Conservation (phyloP, 2,329 filamentous ascomycete genomes). For the Aureobasidium mangrovei region DNA sequence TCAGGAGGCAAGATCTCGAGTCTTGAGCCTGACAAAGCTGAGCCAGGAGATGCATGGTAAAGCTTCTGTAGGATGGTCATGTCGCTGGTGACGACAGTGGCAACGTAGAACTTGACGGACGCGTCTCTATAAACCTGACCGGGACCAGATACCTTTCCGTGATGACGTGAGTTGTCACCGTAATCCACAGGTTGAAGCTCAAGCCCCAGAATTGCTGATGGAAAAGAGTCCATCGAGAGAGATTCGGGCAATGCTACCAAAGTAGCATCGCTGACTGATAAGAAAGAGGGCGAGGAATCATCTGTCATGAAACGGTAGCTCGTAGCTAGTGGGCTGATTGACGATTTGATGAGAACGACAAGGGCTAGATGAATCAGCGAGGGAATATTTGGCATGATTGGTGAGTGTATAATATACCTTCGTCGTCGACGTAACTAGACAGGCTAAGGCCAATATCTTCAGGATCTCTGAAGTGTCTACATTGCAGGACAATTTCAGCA, state of each 20-base stretch:
- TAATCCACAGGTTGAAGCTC: constrained; percentile 9
- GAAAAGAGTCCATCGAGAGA: neutral
- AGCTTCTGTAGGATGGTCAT: constrained; percentile 14
- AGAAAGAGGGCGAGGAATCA: constrained; percentile 14
- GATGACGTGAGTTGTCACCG: constrained; percentile 7
- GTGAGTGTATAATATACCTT: constrained; percentile 24
- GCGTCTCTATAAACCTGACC: constrained; percentile 6
- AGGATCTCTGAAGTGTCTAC: constrained; percentile 46
- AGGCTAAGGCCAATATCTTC: constrained; percentile 45
- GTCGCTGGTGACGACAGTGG: constrained; percentile 14
- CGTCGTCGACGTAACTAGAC: constrained; percentile 21
- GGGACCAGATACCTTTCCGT: constrained; percentile 1
- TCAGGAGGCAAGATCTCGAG: constrained; percentile 13
- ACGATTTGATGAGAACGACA: constrained; percentile 27
- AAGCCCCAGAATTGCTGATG: neutral
- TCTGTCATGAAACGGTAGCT: constrained; percentile 22
- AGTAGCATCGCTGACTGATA: constrained; percentile 24
- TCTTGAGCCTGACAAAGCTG: neutral
- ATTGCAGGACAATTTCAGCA: constrained; percentile 35
- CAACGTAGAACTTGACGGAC: constrained; percentile 14
- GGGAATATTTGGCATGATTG: neutral
- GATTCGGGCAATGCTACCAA: constrained; percentile 18
- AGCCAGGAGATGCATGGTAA: neutral
- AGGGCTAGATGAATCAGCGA: constrained; percentile 20
- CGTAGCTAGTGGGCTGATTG: constrained; percentile 25